Evolutionary conservation across 306 rosid genomes (phyloP).

Genomic region (Castanea mollissima): DNA sequence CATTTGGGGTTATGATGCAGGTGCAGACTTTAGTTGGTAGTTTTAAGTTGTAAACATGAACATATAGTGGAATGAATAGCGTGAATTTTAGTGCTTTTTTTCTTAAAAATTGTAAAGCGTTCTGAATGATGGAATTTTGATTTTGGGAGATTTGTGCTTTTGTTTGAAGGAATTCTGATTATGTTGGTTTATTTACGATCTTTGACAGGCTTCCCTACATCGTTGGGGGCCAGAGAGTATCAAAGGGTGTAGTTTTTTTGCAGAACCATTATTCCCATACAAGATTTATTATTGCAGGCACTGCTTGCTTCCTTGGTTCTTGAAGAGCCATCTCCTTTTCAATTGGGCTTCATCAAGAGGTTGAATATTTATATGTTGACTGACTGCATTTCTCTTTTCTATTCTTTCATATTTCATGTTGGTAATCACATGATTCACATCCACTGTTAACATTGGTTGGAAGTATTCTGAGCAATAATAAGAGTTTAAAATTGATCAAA

Average conservation of each 20-base stretch:
- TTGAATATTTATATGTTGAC: slow-evolving; percentile 30
- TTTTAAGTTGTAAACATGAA: slow-evolving; percentile 43
- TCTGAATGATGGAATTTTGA: not conserved
- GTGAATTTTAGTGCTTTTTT: slow-evolving; percentile 12
- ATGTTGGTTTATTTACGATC: slow-evolving; percentile 33
- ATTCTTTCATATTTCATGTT: not conserved
- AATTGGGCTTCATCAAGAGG: slow-evolving; percentile 32
- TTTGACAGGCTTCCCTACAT: slow-evolving; percentile 75
- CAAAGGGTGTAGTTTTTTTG: slow-evolving; percentile 32
- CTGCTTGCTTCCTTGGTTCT: slow-evolving; percentile 42
- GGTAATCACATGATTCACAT: not conserved
- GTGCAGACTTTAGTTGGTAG: slow-evolving; percentile 36
- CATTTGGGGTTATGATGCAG: slow-evolving; percentile 27
- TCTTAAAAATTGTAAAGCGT: not conserved
- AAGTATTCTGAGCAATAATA: not conserved
- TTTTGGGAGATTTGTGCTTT: slow-evolving; percentile 17
- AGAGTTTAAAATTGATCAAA: not conserved
- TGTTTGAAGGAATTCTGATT: slow-evolving; percentile 37
- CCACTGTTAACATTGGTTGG: not conserved
- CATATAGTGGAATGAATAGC: slow-evolving; percentile 42
- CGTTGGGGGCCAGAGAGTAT: slow-evolving; percentile 43
- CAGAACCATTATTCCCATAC: slow-evolving; percentile 29
- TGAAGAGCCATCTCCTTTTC: slow-evolving; percentile 27
- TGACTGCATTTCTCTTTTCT: slow-evolving; percentile 16
- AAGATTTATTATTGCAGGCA: slow-evolving; percentile 29